These are phyloP conservation scores for Rhodotorula glutinis DNA, from an alignment of 1,284 basidiomycete genomes.

Conservation along the genomic window DNA sequence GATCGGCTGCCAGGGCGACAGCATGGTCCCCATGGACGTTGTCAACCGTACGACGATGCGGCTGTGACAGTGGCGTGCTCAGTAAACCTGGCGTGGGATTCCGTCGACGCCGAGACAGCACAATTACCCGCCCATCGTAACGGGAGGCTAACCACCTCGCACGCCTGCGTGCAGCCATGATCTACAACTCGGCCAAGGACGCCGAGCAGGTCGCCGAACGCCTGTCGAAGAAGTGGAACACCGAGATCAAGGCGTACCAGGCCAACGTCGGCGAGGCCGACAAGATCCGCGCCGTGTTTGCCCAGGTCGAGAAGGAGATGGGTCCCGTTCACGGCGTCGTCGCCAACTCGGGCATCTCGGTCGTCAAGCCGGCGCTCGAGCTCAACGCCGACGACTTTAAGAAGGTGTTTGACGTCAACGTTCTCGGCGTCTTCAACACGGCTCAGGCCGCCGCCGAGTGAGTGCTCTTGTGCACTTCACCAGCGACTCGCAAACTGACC, in stretches of 20 bases:
- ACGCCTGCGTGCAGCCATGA: conserved; percentile 17
- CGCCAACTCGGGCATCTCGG: conserved; percentile 50
- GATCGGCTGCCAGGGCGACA: no score
- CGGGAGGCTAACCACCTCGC: no score
- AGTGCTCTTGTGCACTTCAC: not conserved
- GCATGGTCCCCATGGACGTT: no score
- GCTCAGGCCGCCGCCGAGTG: conserved; percentile 48
- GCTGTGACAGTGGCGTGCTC: no score
- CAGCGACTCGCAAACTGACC: not conserved
- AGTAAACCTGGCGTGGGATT: no score
- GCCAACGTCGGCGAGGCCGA: conserved; percentile 42
- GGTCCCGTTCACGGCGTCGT: conserved; percentile 51
- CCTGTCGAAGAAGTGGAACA: conserved; percentile 49
- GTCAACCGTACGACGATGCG: no score
- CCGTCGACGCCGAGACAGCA: no score
- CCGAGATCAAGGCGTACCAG: conserved; percentile 49
- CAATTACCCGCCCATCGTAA: no score
- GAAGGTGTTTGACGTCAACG: conserved; percentile 48
- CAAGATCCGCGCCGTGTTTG: conserved; percentile 49
- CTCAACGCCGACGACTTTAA: conserved; percentile 53
- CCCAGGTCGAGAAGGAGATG: conserved; percentile 51
- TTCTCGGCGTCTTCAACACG: conserved; percentile 53
- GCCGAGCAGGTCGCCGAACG: conserved; percentile 51
- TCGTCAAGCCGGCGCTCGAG: conserved; percentile 56
- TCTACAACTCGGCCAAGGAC: conserved; percentile 46